These are phyloP conservation scores for Vaccinium vitisidaea DNA, from an alignment of 148 eudicot genomes.

Conservation along the genomic window DNA sequence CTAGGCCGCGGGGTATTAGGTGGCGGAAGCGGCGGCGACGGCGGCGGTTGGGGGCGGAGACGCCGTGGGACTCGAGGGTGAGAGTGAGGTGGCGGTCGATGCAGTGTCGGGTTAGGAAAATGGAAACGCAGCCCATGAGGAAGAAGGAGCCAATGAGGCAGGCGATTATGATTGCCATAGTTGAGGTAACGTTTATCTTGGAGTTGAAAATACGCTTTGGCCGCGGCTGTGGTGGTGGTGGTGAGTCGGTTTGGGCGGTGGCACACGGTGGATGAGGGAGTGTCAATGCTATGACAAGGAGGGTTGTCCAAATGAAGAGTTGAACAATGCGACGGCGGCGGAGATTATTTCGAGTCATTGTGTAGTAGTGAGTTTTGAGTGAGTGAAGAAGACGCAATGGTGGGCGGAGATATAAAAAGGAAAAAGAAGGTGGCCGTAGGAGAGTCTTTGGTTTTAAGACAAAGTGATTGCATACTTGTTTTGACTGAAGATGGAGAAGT, in stretches of 20 bases:
- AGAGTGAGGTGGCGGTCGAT: slow-evolving; percentile 5
- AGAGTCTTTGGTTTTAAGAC: not conserved
- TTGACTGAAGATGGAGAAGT: not conserved
- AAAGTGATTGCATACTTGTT: not conserved
- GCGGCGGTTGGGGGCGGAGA: not conserved
- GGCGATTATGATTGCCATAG: slow-evolving; percentile 33
- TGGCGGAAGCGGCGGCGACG: not conserved
- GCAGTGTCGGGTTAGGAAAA: slow-evolving; percentile 32
- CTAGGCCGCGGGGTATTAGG: slow-evolving; percentile 25
- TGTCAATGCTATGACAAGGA: not conserved
- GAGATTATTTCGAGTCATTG: not conserved
- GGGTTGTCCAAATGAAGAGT: not conserved
- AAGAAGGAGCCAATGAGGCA: slow-evolving; percentile 31
- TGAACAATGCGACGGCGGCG: not conserved
- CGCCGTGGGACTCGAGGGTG: slow-evolving; percentile 1
- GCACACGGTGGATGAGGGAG: not conserved
- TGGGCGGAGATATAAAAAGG: not conserved
- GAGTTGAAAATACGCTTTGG: not conserved
- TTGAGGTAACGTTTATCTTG: not conserved
- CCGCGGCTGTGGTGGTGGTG: not conserved
- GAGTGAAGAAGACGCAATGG: not conserved
- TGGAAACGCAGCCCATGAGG: slow-evolving; percentile 32
- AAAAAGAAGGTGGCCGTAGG: not conserved
- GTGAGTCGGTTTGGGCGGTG: not conserved
- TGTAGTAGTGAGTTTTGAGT: not conserved